Evolutionary conservation across 257 asterid species (phyloP).

Genomic region (Penstemon newberryi): DNA sequence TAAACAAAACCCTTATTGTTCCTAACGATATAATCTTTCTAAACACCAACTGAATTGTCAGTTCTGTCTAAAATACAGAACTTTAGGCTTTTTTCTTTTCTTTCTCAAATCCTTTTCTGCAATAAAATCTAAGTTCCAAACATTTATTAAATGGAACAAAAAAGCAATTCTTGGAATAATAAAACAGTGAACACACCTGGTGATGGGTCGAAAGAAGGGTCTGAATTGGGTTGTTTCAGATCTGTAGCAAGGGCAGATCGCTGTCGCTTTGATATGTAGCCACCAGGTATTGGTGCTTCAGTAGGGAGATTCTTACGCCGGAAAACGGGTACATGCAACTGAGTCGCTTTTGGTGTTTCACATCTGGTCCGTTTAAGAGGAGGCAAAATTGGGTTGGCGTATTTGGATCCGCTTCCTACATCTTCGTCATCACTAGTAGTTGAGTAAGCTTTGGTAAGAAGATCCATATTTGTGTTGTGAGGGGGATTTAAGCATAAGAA

Average conservation of each 20-base stretch:
- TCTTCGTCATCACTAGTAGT: constrained; percentile 58
- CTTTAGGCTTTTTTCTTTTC: no score
- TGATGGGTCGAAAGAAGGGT: constrained; percentile 22
- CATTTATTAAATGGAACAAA: background rate
- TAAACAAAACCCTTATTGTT: no score
- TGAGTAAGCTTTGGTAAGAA: constrained; percentile 62
- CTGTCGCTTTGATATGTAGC: constrained; percentile 85
- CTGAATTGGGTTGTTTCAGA: constrained; percentile 20
- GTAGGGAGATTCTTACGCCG: constrained; percentile 28
- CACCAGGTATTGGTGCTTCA: constrained; percentile 62
- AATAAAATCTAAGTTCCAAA: background rate
- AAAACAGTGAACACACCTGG: constrained; percentile 39
- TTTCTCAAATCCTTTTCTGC: no score
- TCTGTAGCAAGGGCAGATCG: constrained; percentile 49
- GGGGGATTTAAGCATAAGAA: background rate
- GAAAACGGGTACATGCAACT: constrained; percentile 11
- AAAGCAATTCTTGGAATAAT: background rate
- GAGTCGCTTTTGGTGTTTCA: constrained; percentile 19
- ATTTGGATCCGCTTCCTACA: constrained; percentile 14
- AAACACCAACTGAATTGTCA: background rate
- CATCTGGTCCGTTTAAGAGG: constrained; percentile 44
- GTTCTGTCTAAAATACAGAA: background rate
- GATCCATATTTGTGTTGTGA: constrained; percentile 51
- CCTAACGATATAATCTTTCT: no score
- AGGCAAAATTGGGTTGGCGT: constrained; percentile 21